Evolutionary conservation across 805 yeast species (phyloP), one percentile per base, ranked within the genome.

Genomic region (Cyberlindnera mississippiensis): DNA sequence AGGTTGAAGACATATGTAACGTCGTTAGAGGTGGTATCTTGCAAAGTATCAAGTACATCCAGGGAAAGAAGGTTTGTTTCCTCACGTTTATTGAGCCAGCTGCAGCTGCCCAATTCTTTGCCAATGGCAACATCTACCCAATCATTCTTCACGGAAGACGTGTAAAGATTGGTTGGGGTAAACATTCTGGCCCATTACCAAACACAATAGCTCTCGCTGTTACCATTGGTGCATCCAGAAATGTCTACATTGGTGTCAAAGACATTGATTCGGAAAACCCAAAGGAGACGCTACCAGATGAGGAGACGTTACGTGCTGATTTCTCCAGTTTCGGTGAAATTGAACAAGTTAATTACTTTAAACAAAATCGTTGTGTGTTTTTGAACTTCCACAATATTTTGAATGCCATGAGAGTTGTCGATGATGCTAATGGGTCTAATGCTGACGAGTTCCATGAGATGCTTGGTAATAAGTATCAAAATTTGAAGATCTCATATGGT

Each of bases 1-100:
- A 80, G 6, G 72, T 76, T 2, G 91, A 83, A 57, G 90, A 85
- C 52, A 73, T 85, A 35, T 85, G 90, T 52, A 85, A 85, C 56
- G 78, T 76, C 33, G 80, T 84, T 22, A 71, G 90, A 52, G 91
- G 91, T 32, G 95, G 95, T n/a, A 63, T 79, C 15, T 67, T 85
- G 31, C 89, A 85, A 55, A 60, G 65, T 9, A 70, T 85, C 35
- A 78, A 73, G 45, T 62, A 65, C 41, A 64, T 75, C 40, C 72
- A 73, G 4, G 75, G 72, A 4, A 78, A 73, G 53, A 73, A 69
- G 38, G 73, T 78, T 38, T 83, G 90, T 53, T 85, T 85, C 55
- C 65, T 85, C 11, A 82, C 88, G 0, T 85, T 85, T 52, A 62
- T 85, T 35, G 82, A 81, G 43, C 71, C 85, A 5, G 60, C 70